Conservation (phyloP, 768 basidiomycete species). For the Lentinula detonsa region DNA sequence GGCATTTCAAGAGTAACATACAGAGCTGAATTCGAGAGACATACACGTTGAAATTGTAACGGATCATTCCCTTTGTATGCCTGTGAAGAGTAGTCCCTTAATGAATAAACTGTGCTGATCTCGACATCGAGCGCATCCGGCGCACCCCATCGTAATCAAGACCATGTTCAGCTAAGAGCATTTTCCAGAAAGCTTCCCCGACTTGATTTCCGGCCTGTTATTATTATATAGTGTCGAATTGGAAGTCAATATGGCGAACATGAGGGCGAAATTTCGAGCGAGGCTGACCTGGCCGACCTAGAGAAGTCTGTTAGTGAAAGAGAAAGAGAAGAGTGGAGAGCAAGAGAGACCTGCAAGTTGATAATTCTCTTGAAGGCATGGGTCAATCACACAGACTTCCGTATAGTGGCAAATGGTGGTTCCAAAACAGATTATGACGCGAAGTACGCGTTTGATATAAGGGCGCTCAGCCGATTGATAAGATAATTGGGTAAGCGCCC, state of each 20-base stretch:
- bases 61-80: constrained; percentile 69
- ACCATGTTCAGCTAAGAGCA: constrained; percentile 84
- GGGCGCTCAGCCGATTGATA: background rate
- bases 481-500: background rate
- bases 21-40: constrained; percentile 8
- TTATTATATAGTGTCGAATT: background rate
- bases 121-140: constrained; percentile 7
- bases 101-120: background rate
- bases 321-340: background rate
- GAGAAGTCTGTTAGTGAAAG: constrained; percentile 5
- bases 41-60: constrained; percentile 67
- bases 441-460: background rate
- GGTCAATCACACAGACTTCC: background rate
- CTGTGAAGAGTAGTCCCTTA: constrained; percentile 24
- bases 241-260: background rate
- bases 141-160: constrained; percentile 66
- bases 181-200: constrained; percentile 86
- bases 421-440: background rate
- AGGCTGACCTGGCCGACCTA: constrained; percentile 70
- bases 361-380: constrained; percentile 72
- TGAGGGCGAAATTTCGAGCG: constrained; percentile 12
- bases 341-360: constrained; percentile 58
- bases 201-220: constrained; percentile 68
- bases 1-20: background rate
- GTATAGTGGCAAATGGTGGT: background rate